Conservation (phyloP, 1,139 yeast species). For the Kurtzmaniella quercitrusa region DNA sequence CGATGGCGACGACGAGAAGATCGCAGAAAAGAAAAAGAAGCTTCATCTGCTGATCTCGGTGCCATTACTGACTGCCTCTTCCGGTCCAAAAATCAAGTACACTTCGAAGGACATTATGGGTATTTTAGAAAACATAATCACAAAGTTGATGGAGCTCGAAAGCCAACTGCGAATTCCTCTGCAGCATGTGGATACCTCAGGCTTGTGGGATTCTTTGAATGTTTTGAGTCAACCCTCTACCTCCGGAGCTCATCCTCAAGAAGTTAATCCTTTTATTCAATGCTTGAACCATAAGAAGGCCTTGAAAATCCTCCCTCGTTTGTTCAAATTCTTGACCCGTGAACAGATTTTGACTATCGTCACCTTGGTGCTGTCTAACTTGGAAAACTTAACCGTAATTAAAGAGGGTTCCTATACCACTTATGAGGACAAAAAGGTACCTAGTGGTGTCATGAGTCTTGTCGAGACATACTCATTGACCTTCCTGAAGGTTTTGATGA, state of each 20-base stretch:
- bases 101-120: constrained; percentile 45
- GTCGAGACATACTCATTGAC: constrained; percentile 80
- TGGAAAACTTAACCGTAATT: constrained; percentile 77
- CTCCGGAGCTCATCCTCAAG: constrained; percentile 40
- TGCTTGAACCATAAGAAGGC: constrained; percentile 85
- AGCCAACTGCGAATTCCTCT: constrained; percentile 71
- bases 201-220: constrained; percentile 77
- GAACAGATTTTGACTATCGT: constrained; percentile 78
- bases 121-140: constrained; percentile 72
- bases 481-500: constrained; percentile 80
- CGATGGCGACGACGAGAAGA: constrained; percentile 10
- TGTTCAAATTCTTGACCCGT: constrained; percentile 75
- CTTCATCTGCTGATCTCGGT: constrained; percentile 11
- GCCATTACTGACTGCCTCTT: constrained; percentile 18
- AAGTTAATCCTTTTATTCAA: constrained; percentile 77
- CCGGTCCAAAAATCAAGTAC: constrained; percentile 29
- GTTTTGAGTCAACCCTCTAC: constrained; percentile 51
- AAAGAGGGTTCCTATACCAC: constrained; percentile 75
- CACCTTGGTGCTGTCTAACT: constrained; percentile 75
- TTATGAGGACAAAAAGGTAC: constrained; percentile 49
- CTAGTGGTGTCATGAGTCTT: constrained; percentile 54
- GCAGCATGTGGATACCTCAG: constrained; percentile 46
- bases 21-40: constrained; percentile 18
- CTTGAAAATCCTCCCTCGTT: constrained; percentile 81
- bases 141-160: constrained; percentile 75